These are phyloP conservation scores for Acacia acuminata DNA, from an alignment of 306 rosid genomes.

Conservation along the genomic window DNA sequence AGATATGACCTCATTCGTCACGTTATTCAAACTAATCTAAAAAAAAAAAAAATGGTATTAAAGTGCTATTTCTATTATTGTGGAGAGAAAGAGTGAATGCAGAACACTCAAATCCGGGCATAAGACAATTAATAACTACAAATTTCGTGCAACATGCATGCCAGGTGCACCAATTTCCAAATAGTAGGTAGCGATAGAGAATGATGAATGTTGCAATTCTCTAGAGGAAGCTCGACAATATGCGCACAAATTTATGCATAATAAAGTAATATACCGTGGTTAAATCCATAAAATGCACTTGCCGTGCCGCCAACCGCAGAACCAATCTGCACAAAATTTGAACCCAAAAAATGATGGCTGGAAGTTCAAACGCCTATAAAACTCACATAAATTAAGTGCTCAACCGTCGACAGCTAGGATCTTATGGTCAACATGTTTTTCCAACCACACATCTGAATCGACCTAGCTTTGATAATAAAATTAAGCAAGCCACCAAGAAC, in stretches of 20 bases:
- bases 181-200: background rate
- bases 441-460: background rate
- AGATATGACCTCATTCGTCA: slow-evolving; percentile 1
- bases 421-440: background rate
- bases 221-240: background rate
- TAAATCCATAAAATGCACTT: slow-evolving; percentile 95
- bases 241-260: background rate
- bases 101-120: background rate
- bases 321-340: slow-evolving; percentile 61
- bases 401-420: slow-evolving; percentile 2
- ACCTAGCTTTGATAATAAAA: slow-evolving; percentile 15
- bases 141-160: background rate
- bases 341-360: background rate
- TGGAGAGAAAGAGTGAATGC: background rate
- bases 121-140: background rate
- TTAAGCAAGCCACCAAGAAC: background rate
- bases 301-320: slow-evolving; percentile 92
- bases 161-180: slow-evolving; percentile 1
- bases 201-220: background rate
- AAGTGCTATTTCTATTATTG: background rate
- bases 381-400: slow-evolving; percentile 1
- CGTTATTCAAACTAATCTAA: background rate
- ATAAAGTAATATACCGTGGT: slow-evolving; percentile 55
- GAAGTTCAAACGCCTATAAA: background rate
- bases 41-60: background rate